phyloP scores from a whole-genome alignment of 73 alveolate species.

The Paramecium sexaurelia region DNA sequence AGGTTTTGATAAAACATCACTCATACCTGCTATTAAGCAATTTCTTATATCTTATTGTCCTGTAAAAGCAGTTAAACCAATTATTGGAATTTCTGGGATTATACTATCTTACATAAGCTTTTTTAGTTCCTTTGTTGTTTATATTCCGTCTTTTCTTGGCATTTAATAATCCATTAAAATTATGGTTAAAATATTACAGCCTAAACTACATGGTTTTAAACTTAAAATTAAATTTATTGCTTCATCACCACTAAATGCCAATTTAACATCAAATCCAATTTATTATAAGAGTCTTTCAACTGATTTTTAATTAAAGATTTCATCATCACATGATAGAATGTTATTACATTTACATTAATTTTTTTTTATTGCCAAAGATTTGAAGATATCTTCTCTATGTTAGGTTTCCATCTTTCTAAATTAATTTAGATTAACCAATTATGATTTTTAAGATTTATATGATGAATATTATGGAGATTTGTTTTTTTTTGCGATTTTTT shows the following conservation, averaged over 20 bases:
- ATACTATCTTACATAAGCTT: not conserved
- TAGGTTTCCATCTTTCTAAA: not conserved
- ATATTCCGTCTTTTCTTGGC: conserved; percentile 29
- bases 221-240: not conserved
- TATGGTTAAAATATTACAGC: not conserved
- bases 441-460: not conserved
- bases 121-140: not conserved
- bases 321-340: conserved; percentile 27
- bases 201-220: not conserved
- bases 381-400: conserved; percentile 5
- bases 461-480: not conserved
- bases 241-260: conserved; percentile 12
- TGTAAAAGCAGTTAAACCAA: conserved; percentile 51
- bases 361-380: not conserved
- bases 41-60: conserved; percentile 13
- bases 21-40: conserved; percentile 51
- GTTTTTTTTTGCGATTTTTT: not conserved
- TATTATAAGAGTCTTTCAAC: not conserved
- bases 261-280: not conserved
- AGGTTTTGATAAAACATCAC: conserved; percentile 51
- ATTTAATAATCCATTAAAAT: conserved; percentile 31
- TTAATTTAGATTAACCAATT: not conserved
- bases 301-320: conserved; percentile 42
- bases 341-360: conserved; percentile 31
- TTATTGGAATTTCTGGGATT: conserved; percentile 9